Evolutionary conservation across 257 asterid genomes (phyloP).

Genomic region (Gentiana macrophylla): DNA sequence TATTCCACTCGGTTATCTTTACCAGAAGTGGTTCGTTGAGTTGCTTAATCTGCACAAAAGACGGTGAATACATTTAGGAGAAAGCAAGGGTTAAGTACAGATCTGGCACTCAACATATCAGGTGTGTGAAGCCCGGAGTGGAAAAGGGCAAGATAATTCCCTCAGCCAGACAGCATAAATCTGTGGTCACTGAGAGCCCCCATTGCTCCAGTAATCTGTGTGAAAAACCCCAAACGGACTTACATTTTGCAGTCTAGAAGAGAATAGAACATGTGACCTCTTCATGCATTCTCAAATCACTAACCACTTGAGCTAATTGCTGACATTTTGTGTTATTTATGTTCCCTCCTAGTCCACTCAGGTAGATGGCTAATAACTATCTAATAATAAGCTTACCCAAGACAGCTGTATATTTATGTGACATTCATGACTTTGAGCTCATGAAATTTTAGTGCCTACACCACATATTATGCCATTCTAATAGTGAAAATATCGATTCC

Average conservation of each 20-base stretch:
- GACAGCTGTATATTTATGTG: too few species aligned
- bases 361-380: too few species aligned
- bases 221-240: too few species aligned
- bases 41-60: constrained; percentile 58
- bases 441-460: background rate
- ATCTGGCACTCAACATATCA: background rate
- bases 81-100: too few species aligned
- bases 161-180: background rate
- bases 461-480: background rate
- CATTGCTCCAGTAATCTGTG: background rate
- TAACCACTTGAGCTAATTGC: background rate
- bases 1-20: constrained; percentile 86
- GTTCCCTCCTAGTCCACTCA: too few species aligned
- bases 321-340: background rate
- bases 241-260: too few species aligned
- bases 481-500: too few species aligned
- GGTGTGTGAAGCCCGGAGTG: background rate
- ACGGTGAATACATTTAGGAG: background rate
- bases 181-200: background rate
- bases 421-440: too few species aligned
- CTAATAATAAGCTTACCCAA: too few species aligned
- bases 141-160: background rate
- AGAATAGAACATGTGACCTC: too few species aligned
- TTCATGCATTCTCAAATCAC: too few species aligned
- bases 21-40: constrained; percentile 77